Evolutionary conservation across 805 yeast species (phyloP).

Genomic region (Kodamaea neixiangensis): DNA sequence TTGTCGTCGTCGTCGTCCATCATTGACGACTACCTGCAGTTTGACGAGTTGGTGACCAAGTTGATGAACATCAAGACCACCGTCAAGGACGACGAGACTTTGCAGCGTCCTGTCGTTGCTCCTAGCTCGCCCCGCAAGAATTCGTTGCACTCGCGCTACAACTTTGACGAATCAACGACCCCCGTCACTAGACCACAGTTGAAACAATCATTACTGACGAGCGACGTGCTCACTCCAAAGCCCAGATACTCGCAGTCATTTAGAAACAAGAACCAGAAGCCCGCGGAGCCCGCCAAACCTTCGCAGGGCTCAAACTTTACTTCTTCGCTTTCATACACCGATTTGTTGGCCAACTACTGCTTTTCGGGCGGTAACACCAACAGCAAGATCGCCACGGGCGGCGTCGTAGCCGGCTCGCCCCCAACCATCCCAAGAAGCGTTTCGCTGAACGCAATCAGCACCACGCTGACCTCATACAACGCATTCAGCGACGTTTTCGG

Average conservation of each 20-base stretch:
- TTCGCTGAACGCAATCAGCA: constrained; percentile 5
- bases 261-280: constrained; percentile 16
- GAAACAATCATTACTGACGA: constrained; percentile 20
- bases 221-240: constrained; percentile 15
- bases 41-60: constrained; percentile 25
- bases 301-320: not conserved
- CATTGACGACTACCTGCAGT: constrained; percentile 18
- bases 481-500: constrained; percentile 11
- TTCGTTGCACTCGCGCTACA: constrained; percentile 18
- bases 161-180: constrained; percentile 8
- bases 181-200: constrained; percentile 18
- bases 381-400: not conserved
- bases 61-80: constrained; percentile 18
- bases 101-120: not conserved
- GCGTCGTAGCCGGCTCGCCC: not conserved
- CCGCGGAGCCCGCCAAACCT: not conserved
- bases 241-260: constrained; percentile 32
- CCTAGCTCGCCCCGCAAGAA: constrained; percentile 7
- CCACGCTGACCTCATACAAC: not conserved
- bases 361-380: constrained; percentile 29
- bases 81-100: constrained; percentile 2
- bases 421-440: constrained; percentile 8
- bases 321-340: constrained; percentile 31
- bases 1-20: not conserved
- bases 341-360: constrained; percentile 37